phyloP scores from a whole-genome alignment of 768 basidiomycete species.

The Sarcodon aspratus region DNA sequence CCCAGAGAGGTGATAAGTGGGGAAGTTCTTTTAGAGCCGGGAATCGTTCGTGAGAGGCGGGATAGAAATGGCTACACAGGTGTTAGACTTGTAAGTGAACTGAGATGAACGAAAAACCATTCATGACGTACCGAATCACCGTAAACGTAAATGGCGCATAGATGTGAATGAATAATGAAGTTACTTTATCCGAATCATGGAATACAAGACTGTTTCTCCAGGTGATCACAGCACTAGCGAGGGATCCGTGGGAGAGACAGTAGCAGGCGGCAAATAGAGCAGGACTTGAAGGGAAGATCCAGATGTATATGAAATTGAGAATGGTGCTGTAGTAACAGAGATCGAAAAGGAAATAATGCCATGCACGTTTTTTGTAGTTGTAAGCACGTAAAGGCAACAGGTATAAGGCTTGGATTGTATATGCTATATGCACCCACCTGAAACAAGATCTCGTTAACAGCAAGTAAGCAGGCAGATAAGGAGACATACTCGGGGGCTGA shows the following conservation, averaged over 20 bases:
- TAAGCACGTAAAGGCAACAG: slow-evolving; percentile 79
- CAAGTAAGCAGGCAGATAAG: neutral
- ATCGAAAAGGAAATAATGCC: slow-evolving; percentile 93
- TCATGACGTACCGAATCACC: slow-evolving; percentile 59
- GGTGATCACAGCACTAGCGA: slow-evolving; percentile 92
- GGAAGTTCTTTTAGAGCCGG: slow-evolving; percentile 71
- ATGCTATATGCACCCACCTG: slow-evolving; percentile 84
- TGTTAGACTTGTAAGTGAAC: neutral
- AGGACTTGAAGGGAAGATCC: slow-evolving; percentile 72
- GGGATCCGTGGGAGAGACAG: slow-evolving; percentile 80
- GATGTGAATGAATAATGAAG: slow-evolving; percentile 89
- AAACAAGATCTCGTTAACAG: slow-evolving; percentile 6
- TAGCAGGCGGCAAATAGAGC: slow-evolving; percentile 87
- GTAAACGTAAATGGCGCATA: slow-evolving; percentile 89
- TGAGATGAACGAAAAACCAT: neutral
- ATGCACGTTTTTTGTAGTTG: slow-evolving; percentile 83
- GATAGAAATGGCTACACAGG: slow-evolving; percentile 71
- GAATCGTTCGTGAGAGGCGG: slow-evolving; percentile 67
- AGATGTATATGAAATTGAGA: slow-evolving; percentile 86
- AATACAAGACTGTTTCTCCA: slow-evolving; percentile 99
- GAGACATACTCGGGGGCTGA: slow-evolving; percentile 68
- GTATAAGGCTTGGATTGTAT: slow-evolving; percentile 66
- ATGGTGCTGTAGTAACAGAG: slow-evolving; percentile 91
- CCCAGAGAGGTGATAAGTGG: slow-evolving; percentile 55
- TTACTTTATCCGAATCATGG: slow-evolving; percentile 95